These are phyloP conservation scores for Carex cristatella DNA, from an alignment of 176 grass and related monocot genomes.

Conservation along the genomic window DNA sequence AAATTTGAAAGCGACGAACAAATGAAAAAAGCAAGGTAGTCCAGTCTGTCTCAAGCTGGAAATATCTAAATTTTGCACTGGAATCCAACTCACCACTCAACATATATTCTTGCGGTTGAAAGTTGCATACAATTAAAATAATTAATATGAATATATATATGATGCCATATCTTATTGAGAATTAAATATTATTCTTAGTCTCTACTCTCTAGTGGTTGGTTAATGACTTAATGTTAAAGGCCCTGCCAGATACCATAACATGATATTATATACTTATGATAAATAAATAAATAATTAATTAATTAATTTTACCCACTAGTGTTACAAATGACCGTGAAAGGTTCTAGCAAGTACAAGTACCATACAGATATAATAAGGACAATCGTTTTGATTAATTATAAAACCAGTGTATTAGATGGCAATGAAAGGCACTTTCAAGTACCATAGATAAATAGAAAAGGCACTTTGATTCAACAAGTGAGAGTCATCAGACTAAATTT, in stretches of 20 bases:
- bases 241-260: not conserved
- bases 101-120: not conserved
- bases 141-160: not conserved
- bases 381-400: not conserved
- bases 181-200: not conserved
- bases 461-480: too few species aligned
- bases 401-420: not conserved
- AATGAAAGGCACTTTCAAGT: not conserved
- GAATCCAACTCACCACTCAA: conserved; percentile 18
- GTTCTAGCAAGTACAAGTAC: not conserved
- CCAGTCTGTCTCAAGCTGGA: conserved; percentile 20
- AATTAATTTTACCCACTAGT: not conserved
- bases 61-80: conserved; percentile 6
- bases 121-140: too few species aligned
- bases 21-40: not conserved
- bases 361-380: not conserved
- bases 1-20: conserved; percentile 16
- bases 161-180: not conserved
- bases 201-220: not conserved
- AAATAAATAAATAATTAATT: not conserved
- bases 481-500: too few species aligned
- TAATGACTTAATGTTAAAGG: not conserved
- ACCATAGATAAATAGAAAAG: too few species aligned
- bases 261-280: not conserved
- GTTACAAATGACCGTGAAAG: not conserved